These are phyloP conservation scores for Venturia pyrina DNA, from an alignment of 2,329 filamentous ascomycete genomes.

Conservation along the genomic window DNA sequence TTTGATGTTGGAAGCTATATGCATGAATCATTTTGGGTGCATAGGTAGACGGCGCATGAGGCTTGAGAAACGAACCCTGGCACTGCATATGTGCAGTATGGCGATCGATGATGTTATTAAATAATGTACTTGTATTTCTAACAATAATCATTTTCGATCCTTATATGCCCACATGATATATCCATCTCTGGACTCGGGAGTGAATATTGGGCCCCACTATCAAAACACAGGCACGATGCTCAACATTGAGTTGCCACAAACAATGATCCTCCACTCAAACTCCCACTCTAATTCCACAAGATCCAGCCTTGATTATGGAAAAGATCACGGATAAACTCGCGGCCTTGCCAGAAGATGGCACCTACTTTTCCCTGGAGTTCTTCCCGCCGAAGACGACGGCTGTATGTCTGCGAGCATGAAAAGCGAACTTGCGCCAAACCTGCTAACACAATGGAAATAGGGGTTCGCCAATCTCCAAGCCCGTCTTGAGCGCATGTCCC, in stretches of 20 bases:
- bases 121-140: not conserved
- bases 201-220: not conserved
- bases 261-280: not conserved
- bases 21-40: not conserved
- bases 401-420: conserved; percentile 34
- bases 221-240: not conserved
- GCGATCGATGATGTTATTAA: not conserved
- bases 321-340: conserved; percentile 94
- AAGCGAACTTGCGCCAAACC: not conserved
- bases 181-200: not conserved
- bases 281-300: not conserved
- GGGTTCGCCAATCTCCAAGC: conserved; percentile 89
- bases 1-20: conserved; percentile 1
- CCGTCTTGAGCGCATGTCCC: conserved; percentile 89
- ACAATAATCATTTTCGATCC: not conserved
- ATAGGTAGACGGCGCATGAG: not conserved
- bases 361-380: conserved; percentile 97
- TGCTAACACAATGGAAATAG: conserved; percentile 23
- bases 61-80: not conserved
- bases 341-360: conserved; percentile 68
- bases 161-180: not conserved
- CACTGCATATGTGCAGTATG: not conserved
- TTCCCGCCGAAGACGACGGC: conserved; percentile 96
- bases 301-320: conserved; percentile 45
- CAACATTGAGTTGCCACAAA: not conserved